Conservation (phyloP, 164 flowering plant species). For the Magnolia sinica region DNA sequence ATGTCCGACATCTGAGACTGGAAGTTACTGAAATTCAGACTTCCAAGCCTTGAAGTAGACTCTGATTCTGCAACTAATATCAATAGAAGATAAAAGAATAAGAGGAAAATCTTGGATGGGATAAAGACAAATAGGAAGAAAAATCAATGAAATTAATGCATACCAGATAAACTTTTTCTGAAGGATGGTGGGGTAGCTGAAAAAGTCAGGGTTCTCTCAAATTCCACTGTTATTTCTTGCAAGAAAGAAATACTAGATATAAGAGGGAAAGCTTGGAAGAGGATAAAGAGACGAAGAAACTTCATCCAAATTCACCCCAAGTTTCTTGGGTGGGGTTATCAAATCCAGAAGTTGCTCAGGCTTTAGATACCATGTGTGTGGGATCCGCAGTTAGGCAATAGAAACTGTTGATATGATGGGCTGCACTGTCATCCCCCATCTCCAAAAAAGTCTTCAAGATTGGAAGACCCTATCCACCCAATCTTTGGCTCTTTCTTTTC, state of each 20-base stretch:
- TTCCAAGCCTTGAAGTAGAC: constrained; percentile 19
- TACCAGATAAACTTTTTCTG: constrained; percentile 19
- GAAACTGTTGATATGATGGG: not conserved
- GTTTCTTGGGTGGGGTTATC: not conserved
- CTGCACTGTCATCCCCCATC: not conserved
- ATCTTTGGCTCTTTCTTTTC: not conserved
- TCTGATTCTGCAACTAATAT: constrained; percentile 26
- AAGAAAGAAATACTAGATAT: constrained; percentile 4
- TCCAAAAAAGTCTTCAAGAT: not conserved
- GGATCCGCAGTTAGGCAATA: not conserved
- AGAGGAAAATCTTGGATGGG: not conserved
- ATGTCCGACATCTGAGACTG: constrained; percentile 24
- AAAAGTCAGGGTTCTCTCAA: constrained; percentile 8
- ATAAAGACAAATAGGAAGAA: not conserved
- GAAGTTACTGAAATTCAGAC: constrained; percentile 15
- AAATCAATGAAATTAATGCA: not conserved
- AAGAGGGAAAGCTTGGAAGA: constrained; percentile 3
- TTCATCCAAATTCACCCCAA: not conserved
- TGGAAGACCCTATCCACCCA: not conserved
- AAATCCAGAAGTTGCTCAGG: not conserved
- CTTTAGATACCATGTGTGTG: not conserved
- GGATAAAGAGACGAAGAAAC: not conserved
- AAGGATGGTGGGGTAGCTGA: constrained; percentile 10
- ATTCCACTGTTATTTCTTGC: constrained; percentile 6
- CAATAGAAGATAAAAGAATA: not conserved